Percentiles rank a stretch among this genome's conserved stretches.
Conservation (phyloP, 192 early-diverging fungal genomes). For the Coemansia sp. region DNA sequence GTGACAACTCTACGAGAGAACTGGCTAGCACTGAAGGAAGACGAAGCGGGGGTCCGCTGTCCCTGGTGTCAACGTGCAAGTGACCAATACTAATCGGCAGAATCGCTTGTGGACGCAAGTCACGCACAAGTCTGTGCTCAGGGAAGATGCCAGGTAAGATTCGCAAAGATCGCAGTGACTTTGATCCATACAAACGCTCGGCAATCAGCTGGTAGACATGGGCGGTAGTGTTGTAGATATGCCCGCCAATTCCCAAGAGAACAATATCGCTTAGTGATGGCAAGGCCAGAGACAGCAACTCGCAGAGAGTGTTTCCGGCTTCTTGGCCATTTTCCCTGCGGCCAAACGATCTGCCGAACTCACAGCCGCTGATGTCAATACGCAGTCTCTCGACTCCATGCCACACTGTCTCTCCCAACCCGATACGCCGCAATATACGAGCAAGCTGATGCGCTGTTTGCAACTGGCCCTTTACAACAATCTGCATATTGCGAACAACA, state of each 20-base stretch:
- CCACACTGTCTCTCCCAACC: background rate
- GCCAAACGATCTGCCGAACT: background rate
- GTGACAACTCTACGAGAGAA: background rate
- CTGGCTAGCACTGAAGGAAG: background rate
- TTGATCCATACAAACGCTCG: background rate
- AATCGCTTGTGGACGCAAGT: background rate
- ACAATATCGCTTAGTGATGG: background rate
- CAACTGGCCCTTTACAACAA: background rate
- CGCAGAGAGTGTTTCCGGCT: background rate
- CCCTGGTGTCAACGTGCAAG: background rate
- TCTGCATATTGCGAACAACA: background rate
- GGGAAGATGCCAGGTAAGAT: background rate
- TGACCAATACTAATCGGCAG: background rate
- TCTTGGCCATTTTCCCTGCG: background rate
- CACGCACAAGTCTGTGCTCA: background rate
- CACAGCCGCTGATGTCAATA: background rate
- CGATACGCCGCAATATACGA: background rate
- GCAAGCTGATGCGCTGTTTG: background rate
- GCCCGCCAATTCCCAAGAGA: background rate
- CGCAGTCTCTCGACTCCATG: background rate
- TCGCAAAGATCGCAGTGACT: background rate
- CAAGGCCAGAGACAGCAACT: background rate
- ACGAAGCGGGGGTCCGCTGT: background rate
- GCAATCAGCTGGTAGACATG: background rate
- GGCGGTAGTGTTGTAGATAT: too few species aligned